Conservation (phyloP, 371 early-diverging fungal species). For the Smittium mucronatum region DNA sequence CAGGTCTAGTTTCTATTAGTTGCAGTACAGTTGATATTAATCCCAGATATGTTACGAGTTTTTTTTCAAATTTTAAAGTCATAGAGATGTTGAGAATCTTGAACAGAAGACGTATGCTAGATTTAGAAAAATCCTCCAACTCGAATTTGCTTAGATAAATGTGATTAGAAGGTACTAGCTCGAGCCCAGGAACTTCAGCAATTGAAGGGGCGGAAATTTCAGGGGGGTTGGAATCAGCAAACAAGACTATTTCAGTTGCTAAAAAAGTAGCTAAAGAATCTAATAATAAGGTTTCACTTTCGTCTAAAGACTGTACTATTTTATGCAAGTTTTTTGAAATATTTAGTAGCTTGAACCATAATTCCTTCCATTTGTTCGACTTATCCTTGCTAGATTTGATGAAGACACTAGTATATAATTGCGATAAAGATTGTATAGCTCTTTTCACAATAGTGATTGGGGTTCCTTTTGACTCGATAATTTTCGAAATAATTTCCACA, state of each 20-base stretch:
- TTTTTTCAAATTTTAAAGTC: background rate
- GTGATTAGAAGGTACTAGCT: background rate
- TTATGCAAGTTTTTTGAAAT: background rate
- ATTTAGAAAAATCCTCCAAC: background rate
- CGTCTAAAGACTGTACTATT: background rate
- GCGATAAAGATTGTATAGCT: slow-evolving; percentile 1
- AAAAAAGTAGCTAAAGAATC: background rate
- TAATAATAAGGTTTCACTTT: background rate
- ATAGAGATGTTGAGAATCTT: background rate
- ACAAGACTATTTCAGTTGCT: background rate
- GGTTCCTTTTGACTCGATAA: background rate
- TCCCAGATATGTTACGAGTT: background rate
- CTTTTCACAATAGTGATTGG: background rate
- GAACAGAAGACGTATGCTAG: background rate
- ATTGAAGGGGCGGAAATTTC: background rate
- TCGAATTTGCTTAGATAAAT: background rate
- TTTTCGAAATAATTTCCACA: background rate
- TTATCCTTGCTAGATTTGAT: background rate
- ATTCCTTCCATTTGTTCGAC: background rate
- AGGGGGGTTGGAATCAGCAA: background rate
- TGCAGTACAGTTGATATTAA: background rate
- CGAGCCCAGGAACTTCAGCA: background rate
- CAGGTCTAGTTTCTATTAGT: slow-evolving; percentile 5
- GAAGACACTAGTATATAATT: background rate
- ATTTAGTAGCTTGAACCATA: background rate